phyloP scores from a whole-genome alignment of 1,139 yeast species.

The Pichia sp. region DNA sequence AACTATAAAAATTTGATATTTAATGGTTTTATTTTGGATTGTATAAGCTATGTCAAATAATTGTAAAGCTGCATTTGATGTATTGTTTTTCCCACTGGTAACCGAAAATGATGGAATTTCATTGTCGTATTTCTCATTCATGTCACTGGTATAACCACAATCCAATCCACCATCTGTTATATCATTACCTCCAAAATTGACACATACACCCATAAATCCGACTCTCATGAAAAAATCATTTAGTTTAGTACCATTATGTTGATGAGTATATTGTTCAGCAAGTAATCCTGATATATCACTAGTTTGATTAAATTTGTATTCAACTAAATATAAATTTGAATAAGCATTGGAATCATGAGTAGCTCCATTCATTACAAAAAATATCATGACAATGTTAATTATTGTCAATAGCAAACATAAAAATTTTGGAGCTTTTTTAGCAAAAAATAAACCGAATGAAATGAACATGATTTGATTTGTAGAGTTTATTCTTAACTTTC shows the following conservation, averaged over 20 bases:
- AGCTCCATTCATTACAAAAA: conserved; percentile 51
- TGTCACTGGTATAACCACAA: conserved; percentile 16
- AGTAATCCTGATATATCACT: conserved; percentile 36
- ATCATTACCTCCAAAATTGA: conserved; percentile 24
- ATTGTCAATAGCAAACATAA: conserved; percentile 18
- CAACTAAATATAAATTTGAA: conserved; percentile 41
- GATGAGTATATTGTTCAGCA: conserved; percentile 31
- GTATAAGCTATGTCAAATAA: conserved; percentile 13
- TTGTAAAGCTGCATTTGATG: conserved; percentile 9
- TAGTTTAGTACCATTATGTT: conserved; percentile 21
- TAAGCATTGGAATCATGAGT: conserved; percentile 36
- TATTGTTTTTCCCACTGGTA: conserved; percentile 9
- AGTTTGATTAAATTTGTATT: conserved; percentile 39
- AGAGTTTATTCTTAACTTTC: too few relatives aligned
- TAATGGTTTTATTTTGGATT: conserved; percentile 12
- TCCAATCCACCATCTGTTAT: background rate
- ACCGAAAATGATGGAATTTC: conserved; percentile 16
- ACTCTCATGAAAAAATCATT: conserved; percentile 35
- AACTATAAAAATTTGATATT: conserved; percentile 12
- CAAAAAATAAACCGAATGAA: conserved; percentile 7
- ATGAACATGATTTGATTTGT: conserved; percentile 4
- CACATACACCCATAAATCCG: conserved; percentile 49
- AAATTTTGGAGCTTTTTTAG: conserved; percentile 20
- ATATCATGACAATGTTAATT: conserved; percentile 30
- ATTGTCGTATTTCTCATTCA: conserved; percentile 6